phyloP scores from a whole-genome alignment of 768 basidiomycete genomes.

The Wakefieldia striispora region DNA sequence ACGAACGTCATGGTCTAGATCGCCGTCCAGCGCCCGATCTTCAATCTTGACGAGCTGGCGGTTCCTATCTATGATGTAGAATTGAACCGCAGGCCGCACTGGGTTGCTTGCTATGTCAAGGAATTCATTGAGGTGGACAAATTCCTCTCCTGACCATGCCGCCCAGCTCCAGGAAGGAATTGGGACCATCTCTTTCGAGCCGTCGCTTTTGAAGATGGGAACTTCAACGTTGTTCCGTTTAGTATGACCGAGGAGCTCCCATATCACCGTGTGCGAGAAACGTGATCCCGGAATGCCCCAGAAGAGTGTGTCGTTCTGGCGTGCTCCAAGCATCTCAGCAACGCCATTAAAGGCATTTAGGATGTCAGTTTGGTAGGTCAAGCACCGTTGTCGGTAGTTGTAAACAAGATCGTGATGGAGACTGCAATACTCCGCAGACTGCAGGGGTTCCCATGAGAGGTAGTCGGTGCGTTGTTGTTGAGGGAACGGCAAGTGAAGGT shows the following conservation, averaged over 20 bases:
- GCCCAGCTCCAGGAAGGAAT: slow-evolving; percentile 23
- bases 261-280: slow-evolving; percentile 13
- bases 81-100: slow-evolving; percentile 5
- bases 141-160: slow-evolving; percentile 4
- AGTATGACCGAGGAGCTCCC: slow-evolving; percentile 2
- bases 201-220: slow-evolving; percentile 5
- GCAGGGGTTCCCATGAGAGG: neutral
- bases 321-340: slow-evolving; percentile 5
- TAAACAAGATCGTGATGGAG: neutral
- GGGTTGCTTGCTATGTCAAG: no score
- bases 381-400: slow-evolving; percentile 6
- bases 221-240: neutral
- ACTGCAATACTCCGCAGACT: neutral
- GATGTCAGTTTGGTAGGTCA: slow-evolving; percentile 15
- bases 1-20: neutral
- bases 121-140: no score
- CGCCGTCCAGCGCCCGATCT: neutral
- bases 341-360: slow-evolving; percentile 16
- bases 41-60: neutral
- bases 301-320: slow-evolving; percentile 10
- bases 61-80: slow-evolving; percentile 5
- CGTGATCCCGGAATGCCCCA: slow-evolving; percentile 16
- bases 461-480: neutral
- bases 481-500: neutral
- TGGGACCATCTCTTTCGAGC: neutral